Evolutionary conservation across 2,329 filamentous ascomycete species (phyloP), one percentile per base, ranked within the genome.

Genomic region (Huntiella abstrusa): DNA sequence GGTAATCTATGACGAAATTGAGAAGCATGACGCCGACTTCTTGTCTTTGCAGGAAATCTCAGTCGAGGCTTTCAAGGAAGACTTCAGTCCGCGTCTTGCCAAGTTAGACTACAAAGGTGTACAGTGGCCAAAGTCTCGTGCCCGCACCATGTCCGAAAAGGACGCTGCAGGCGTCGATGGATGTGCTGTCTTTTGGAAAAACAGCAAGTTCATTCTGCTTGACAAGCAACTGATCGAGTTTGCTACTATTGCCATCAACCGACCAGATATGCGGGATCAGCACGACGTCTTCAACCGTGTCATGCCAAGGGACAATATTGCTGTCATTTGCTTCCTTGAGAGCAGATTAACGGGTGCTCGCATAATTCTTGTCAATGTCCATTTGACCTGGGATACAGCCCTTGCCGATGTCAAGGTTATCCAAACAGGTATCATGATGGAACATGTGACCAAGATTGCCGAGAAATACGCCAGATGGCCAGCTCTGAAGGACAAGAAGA

Each of bases 281-380:
- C 84, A 93, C 58, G 91, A 98, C 56, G 88, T 96, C 48, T 96
- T 94, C 71, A 98, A 98, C 60, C 82, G 91, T 22, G 82, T 98
- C 51, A 96, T 95, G 91, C 87, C 88, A 51, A 85, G 91, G 64
- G 91, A 98, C 68, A 88, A 96, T 59, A 94, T 98, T 60, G 91
- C 83, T 12, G 80, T 94, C 41, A 75, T 94, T 41, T 77, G 82
- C 47, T 93, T 96, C 66, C 75, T 98, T 52, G 91, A 98, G 62
- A 95, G 93, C 56, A 77, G 88, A 34, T 67, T 75, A 51, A 95
- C 88, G 0, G 91, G 91, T n/a, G 79, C 85, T 11, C 79, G 91
- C 48, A 67, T 96, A 56, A 93, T 98, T 52, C 77, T 96, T 33
- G 85, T 85, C 54, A 96, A 96, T 58, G 83, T 84, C 4, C 91